Evolutionary conservation across 2,329 filamentous ascomycete species (phyloP).

Genomic region (Ophiostoma tasmaniense): DNA sequence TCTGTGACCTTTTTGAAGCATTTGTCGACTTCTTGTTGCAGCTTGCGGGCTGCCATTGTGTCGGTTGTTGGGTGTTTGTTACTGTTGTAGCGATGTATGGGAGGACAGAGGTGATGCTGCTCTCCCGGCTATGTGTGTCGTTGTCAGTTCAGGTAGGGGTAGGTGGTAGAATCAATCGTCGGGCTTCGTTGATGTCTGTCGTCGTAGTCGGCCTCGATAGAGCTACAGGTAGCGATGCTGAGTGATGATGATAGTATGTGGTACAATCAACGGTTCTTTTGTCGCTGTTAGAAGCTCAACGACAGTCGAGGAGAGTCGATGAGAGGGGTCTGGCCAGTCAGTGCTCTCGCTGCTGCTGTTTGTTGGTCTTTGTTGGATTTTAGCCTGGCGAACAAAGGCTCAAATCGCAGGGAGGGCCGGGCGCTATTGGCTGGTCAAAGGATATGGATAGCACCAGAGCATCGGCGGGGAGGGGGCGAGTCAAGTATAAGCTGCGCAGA

Average conservation of each 20-base stretch:
- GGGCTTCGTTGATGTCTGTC: neutral
- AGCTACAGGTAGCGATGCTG: neutral
- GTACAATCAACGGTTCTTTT: neutral
- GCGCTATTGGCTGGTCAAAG: conserved; percentile 4
- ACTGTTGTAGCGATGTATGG: neutral
- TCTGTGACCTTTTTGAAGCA: conserved; percentile 98
- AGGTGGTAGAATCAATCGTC: neutral
- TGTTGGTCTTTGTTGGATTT: neutral
- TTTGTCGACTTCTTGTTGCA: conserved; percentile 97
- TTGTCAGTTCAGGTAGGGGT: neutral
- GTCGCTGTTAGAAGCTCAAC: neutral
- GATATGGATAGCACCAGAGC: neutral
- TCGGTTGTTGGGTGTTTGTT: neutral
- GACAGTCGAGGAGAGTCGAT: too few species aligned
- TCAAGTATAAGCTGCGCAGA: neutral
- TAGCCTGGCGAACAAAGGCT: conserved; percentile 1
- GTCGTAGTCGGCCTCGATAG: neutral
- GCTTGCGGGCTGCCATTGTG: conserved; percentile 87
- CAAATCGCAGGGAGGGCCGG: neutral
- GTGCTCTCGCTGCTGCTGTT: neutral
- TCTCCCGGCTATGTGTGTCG: neutral
- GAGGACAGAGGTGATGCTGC: neutral
- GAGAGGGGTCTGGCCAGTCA: neutral
- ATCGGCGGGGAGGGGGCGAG: neutral
- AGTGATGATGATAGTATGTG: neutral